These are phyloP conservation scores for Colletotrichum sp. DNA, from an alignment of 2,329 filamentous ascomycete species.

Conservation along the genomic window DNA sequence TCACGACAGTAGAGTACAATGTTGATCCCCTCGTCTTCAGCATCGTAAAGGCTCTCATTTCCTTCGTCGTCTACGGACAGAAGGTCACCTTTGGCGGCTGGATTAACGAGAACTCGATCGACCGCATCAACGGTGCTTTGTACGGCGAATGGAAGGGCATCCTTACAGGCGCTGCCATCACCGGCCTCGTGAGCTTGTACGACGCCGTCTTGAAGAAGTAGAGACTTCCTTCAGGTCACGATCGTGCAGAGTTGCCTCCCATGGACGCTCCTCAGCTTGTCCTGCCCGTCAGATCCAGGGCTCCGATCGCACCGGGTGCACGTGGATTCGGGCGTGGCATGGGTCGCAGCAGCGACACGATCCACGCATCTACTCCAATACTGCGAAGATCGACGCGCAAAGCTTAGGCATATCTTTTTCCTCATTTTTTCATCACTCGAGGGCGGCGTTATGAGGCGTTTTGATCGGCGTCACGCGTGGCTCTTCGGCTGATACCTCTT, in stretches of 20 bases:
- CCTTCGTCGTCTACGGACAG: conserved; percentile 80
- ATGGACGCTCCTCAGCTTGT: neutral
- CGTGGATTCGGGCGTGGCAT: neutral
- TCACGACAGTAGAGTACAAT: conserved; percentile 51
- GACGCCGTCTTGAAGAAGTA: conserved; percentile 78
- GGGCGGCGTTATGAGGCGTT: conserved; percentile 22
- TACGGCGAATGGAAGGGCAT: conserved; percentile 76
- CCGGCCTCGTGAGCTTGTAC: conserved; percentile 73
- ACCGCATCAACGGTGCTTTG: conserved; percentile 67
- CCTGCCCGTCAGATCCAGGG: neutral
- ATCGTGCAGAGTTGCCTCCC: neutral
- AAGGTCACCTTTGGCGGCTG: conserved; percentile 67
- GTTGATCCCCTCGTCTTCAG: conserved; percentile 92
- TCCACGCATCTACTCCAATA: neutral
- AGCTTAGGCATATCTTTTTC: neutral
- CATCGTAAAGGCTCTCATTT: conserved; percentile 81
- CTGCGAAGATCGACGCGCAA: neutral
- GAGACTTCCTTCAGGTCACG: neutral
- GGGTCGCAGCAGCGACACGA: neutral
- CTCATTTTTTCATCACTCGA: neutral
- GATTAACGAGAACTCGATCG: conserved; percentile 63
- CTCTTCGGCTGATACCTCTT: conserved; percentile 20
- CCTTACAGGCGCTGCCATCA: conserved; percentile 71
- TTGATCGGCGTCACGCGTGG: conserved; percentile 17
- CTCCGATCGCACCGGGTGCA: neutral